phyloP scores from a whole-genome alignment of 2,329 filamentous ascomycete species.

The Rhynchosporium graminicola region DNA sequence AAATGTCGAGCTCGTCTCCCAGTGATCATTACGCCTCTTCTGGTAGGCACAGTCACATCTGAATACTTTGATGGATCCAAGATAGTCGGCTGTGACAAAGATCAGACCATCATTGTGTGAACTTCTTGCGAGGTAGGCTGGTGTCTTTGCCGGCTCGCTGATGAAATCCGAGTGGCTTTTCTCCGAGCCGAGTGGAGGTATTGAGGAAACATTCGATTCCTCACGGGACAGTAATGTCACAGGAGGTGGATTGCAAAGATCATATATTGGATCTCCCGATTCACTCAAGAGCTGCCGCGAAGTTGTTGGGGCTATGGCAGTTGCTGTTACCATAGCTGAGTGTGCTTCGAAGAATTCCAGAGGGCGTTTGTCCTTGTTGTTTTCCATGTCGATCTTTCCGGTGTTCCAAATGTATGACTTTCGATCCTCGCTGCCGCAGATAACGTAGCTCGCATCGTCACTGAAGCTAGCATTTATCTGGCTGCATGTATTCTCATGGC shows the following conservation, averaged over 20 bases:
- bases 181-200: conserved; percentile 32
- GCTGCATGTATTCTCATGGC: conserved; percentile 84
- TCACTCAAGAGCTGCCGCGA: conserved; percentile 76
- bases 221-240: conserved; percentile 77
- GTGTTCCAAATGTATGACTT: conserved; percentile 89
- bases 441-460: conserved; percentile 81
- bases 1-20: conserved; percentile 77
- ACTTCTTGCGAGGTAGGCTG: conserved; percentile 74
- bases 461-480: conserved; percentile 90
- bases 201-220: conserved; percentile 58
- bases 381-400: conserved; percentile 56
- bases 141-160: conserved; percentile 61
- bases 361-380: conserved; percentile 74
- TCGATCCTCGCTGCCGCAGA: conserved; percentile 90
- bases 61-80: conserved; percentile 89
- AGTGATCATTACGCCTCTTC: conserved; percentile 75
- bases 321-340: conserved; percentile 83
- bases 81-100: conserved; percentile 86
- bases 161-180: conserved; percentile 34
- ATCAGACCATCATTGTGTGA: conserved; percentile 83
- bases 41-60: conserved; percentile 79
- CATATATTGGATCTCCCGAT: conserved; percentile 84
- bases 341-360: conserved; percentile 92
- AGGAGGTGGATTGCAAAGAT: conserved; percentile 92
- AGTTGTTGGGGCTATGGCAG: conserved; percentile 77